Conservation (phyloP, 2,329 filamentous ascomycete genomes). For the Colletotrichum graminicola region DNA sequence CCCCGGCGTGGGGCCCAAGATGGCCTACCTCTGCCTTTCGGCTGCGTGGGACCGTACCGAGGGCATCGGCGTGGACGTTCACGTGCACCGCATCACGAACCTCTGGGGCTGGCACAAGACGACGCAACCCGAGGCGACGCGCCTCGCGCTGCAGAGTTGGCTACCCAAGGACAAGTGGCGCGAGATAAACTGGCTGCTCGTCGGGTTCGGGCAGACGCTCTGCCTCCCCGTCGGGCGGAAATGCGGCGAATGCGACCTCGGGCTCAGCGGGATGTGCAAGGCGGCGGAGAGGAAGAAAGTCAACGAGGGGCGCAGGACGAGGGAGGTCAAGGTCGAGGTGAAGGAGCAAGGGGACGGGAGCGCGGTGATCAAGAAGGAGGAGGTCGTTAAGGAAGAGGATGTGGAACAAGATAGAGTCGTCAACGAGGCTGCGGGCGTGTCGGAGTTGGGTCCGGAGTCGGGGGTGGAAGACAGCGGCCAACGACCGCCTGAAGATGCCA, state of each 20-base stretch:
- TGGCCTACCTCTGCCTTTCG: constrained; percentile 90
- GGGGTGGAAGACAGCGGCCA: constrained; percentile 10
- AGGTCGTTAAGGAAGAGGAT: constrained; percentile 50
- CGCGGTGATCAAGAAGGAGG: constrained; percentile 42
- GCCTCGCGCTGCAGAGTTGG: constrained; percentile 82
- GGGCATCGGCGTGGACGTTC: constrained; percentile 94
- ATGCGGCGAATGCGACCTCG: constrained; percentile 89
- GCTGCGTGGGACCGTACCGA: constrained; percentile 73
- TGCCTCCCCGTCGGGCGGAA: constrained; percentile 83
- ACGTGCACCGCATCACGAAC: constrained; percentile 95
- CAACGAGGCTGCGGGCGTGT: not conserved
- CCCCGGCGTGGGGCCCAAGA: constrained; percentile 93
- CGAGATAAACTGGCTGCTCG: constrained; percentile 90
- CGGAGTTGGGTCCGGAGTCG: constrained; percentile 8
- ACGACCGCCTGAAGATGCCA: not conserved
- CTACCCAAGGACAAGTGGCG: constrained; percentile 87
- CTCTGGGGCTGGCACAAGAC: constrained; percentile 93
- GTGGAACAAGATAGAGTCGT: constrained; percentile 43
- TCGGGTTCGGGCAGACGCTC: constrained; percentile 88
- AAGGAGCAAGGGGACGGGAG: constrained; percentile 45
- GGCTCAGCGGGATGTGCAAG: constrained; percentile 80
- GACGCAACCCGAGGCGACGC: constrained; percentile 84
- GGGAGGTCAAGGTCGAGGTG: constrained; percentile 48
- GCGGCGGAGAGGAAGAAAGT: constrained; percentile 76
- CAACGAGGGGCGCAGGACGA: constrained; percentile 65